phyloP scores from a whole-genome alignment of 2,329 filamentous ascomycete genomes.

The Leptographium procerum region DNA sequence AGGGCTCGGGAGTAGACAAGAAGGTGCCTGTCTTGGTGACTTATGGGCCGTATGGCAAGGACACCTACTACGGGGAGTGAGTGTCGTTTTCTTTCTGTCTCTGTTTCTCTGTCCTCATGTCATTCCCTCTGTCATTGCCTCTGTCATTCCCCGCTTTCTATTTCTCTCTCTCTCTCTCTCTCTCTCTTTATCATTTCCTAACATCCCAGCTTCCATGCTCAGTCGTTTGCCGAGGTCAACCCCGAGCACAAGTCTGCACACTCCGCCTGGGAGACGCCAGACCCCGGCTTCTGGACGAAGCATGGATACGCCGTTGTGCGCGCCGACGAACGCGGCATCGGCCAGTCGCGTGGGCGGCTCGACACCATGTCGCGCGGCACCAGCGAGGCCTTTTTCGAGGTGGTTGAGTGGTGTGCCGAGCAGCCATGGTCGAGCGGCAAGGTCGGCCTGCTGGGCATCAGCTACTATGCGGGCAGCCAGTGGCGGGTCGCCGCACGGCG shows the following conservation, averaged over 20 bases:
- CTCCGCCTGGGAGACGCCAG: slow-evolving; percentile 49
- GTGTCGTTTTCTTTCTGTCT: neutral
- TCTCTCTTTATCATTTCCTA: neutral
- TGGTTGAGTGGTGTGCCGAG: slow-evolving; percentile 36
- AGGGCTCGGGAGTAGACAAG: slow-evolving; percentile 16
- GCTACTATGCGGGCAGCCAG: slow-evolving; percentile 34
- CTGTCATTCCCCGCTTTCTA: too few relatives aligned
- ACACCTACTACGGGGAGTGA: slow-evolving; percentile 46
- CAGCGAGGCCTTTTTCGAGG: slow-evolving; percentile 35
- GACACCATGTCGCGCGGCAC: slow-evolving; percentile 39
- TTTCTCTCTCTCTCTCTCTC: too few relatives aligned
- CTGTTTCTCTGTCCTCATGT: neutral
- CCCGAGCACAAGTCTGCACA: slow-evolving; percentile 40
- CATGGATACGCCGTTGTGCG: slow-evolving; percentile 44
- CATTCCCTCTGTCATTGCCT: neutral
- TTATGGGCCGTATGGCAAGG: slow-evolving; percentile 65
- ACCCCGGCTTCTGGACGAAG: slow-evolving; percentile 43
- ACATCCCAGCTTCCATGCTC: slow-evolving; percentile 23
- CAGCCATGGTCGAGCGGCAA: slow-evolving; percentile 37
- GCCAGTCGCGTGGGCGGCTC: slow-evolving; percentile 33
- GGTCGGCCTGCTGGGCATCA: slow-evolving; percentile 35
- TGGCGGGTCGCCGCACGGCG: slow-evolving; percentile 36
- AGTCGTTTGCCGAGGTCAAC: slow-evolving; percentile 37
- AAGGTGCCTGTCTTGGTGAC: slow-evolving; percentile 52
- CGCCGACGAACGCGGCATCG: slow-evolving; percentile 36